Percentiles rank a stretch among this genome's conserved stretches.
Conservation (phyloP, 176 grass and related monocot genomes). For the Carex cristatella region DNA sequence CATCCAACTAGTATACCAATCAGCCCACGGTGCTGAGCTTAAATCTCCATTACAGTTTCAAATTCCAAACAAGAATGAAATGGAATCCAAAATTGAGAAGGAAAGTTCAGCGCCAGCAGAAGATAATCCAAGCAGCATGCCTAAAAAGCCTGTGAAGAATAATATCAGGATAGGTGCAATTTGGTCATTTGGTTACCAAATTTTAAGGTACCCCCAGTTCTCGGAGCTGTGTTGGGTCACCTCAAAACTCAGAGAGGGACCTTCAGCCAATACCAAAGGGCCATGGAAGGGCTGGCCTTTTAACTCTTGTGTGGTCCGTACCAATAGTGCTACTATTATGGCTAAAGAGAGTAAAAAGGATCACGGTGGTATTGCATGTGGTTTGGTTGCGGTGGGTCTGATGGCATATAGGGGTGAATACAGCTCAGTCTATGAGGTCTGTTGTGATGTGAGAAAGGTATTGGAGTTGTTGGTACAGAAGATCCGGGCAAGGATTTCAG, state of each 20-base stretch:
- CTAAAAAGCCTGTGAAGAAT: not conserved
- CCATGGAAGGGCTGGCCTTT: slow-evolving; percentile 99
- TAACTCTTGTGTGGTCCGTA: slow-evolving; percentile 74
- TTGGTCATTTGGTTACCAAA: slow-evolving; percentile 72
- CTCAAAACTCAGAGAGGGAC: slow-evolving; percentile 86
- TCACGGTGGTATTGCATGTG: slow-evolving; percentile 45
- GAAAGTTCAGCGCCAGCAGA: not conserved
- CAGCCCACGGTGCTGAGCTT: slow-evolving; percentile 34
- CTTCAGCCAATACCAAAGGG: slow-evolving; percentile 75
- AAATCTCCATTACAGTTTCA: not conserved
- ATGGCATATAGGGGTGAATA: slow-evolving; percentile 83
- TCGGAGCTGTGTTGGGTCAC: slow-evolving; percentile 95
- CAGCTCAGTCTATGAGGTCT: slow-evolving; percentile 69
- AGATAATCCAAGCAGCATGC: not conserved
- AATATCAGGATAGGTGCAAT: slow-evolving; percentile 45
- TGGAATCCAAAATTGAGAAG: slow-evolving; percentile 10
- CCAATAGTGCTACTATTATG: slow-evolving; percentile 31
- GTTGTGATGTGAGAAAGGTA: slow-evolving; percentile 77
- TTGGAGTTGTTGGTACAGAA: slow-evolving; percentile 72
- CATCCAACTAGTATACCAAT: slow-evolving; percentile 67
- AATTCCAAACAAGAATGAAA: slow-evolving; percentile 1
- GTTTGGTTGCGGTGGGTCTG: slow-evolving; percentile 85
- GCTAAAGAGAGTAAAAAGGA: slow-evolving; percentile 53
- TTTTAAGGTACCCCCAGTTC: slow-evolving; percentile 77
- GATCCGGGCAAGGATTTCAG: slow-evolving; percentile 64